These are phyloP conservation scores for Calocybe cyanea DNA, from an alignment of 768 basidiomycete genomes.

Conservation along the genomic window DNA sequence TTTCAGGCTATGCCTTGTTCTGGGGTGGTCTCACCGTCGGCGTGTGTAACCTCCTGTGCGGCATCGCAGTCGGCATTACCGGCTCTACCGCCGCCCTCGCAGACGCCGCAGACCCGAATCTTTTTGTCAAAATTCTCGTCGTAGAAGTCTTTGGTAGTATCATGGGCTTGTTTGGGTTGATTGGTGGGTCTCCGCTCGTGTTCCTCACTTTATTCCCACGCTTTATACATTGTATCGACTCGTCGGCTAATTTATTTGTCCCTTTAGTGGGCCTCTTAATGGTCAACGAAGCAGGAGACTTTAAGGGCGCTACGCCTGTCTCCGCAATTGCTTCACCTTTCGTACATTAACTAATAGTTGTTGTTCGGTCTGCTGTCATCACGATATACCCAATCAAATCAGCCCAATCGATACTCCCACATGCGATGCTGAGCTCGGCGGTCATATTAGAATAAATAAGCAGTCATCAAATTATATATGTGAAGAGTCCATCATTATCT, in stretches of 20 bases:
- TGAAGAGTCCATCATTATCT: too few relatives aligned
- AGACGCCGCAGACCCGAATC: slow-evolving; percentile 89
- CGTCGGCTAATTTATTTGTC: slow-evolving; percentile 3
- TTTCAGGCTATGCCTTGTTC: slow-evolving; percentile 93
- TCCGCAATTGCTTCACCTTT: slow-evolving; percentile 33
- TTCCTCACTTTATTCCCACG: background rate
- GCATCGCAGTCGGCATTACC: slow-evolving; percentile 89
- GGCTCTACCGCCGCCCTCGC: slow-evolving; percentile 94
- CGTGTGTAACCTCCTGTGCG: slow-evolving; percentile 90
- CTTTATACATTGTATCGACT: slow-evolving; percentile 1
- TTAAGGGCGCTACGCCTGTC: slow-evolving; percentile 36
- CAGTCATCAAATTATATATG: too few relatives aligned
- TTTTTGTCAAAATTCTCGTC: slow-evolving; percentile 96
- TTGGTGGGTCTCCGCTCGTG: slow-evolving; percentile 58
- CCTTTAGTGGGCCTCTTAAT: slow-evolving; percentile 75
- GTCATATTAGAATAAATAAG: too few relatives aligned
- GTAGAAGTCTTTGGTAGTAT: slow-evolving; percentile 95
- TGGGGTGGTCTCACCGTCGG: slow-evolving; percentile 97
- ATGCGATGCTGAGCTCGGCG: too few relatives aligned
- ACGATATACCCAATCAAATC: too few relatives aligned
- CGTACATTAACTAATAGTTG: slow-evolving; percentile 25
- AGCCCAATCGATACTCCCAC: too few relatives aligned
- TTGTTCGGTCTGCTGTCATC: slow-evolving; percentile 4
- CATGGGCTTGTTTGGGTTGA: slow-evolving; percentile 88
- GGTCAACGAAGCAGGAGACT: slow-evolving; percentile 62